phyloP scores from a whole-genome alignment of 2,329 filamentous ascomycete species.

The Akanthomyces dipterigenus region DNA sequence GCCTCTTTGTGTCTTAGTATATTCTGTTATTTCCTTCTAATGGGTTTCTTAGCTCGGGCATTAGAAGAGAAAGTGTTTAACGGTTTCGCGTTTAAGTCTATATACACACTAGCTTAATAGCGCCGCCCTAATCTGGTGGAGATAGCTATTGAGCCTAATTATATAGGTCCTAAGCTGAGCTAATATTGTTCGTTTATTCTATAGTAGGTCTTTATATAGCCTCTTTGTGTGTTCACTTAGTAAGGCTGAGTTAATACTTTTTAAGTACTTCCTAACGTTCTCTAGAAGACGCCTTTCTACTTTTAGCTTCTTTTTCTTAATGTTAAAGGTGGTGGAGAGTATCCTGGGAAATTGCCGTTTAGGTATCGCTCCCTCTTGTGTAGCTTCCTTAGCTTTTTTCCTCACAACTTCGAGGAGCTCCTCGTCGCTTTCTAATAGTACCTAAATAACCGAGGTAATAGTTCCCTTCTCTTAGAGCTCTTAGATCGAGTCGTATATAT shows the following conservation, averaged over 20 bases:
- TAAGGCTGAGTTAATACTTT: conserved; percentile 14
- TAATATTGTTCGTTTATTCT: conserved; percentile 17
- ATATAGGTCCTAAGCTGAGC: conserved; percentile 18
- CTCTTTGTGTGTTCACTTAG: conserved; percentile 14
- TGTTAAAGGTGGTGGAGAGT: conserved; percentile 13
- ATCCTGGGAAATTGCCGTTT: conserved; percentile 13
- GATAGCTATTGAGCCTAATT: conserved; percentile 15
- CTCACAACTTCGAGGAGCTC: conserved; percentile 10
- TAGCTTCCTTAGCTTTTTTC: conserved; percentile 12
- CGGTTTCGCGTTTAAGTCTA: neutral
- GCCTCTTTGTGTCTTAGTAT: neutral
- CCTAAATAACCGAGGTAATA: neutral
- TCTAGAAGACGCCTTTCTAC: conserved; percentile 11
- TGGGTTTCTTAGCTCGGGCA: neutral
- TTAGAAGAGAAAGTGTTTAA: neutral
- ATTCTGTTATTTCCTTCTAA: neutral
- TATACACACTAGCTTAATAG: neutral
- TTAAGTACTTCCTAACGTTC: conserved; percentile 14
- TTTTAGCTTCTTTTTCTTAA: conserved; percentile 6
- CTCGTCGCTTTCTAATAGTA: conserved; percentile 10
- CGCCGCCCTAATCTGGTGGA: neutral
- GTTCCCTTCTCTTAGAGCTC: too few species aligned
- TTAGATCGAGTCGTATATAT: too few species aligned
- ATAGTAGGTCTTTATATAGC: conserved; percentile 16
- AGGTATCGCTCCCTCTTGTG: conserved; percentile 9